Evolutionary conservation across 305 asterid species (phyloP).

Genomic region (Fraxinus floribunda): DNA sequence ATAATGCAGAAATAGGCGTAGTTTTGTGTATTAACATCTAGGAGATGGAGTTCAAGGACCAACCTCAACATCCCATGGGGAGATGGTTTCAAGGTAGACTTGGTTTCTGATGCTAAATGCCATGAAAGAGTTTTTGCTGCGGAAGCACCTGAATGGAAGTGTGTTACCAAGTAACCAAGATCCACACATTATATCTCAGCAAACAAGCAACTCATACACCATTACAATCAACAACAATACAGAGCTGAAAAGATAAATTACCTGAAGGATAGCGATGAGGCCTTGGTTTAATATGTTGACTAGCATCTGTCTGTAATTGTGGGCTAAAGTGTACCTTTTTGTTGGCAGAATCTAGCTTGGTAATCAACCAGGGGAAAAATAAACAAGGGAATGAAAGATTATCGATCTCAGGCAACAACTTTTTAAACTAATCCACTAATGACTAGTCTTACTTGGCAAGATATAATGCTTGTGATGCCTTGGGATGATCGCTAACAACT

Average conservation of each 20-base stretch:
- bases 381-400: constrained; percentile 21
- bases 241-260: constrained; percentile 27
- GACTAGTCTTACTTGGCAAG: constrained; percentile 68
- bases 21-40: not conserved
- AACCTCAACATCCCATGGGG: constrained; percentile 37
- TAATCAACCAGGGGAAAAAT: constrained; percentile 21
- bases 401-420: constrained; percentile 16
- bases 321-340: constrained; percentile 98
- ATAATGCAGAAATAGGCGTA: not conserved
- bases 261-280: constrained; percentile 70
- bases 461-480: constrained; percentile 97
- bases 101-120: constrained; percentile 98
- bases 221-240: constrained; percentile 16
- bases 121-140: constrained; percentile 85
- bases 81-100: constrained; percentile 50
- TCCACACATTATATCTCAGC: not conserved
- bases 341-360: constrained; percentile 61
- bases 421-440: not conserved
- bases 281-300: constrained; percentile 58
- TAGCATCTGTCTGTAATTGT: constrained; percentile 61
- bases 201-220: not conserved
- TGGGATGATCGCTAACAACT: constrained; percentile 77
- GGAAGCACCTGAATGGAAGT: constrained; percentile 54
- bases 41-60: constrained; percentile 18
- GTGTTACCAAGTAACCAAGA: constrained; percentile 3